Evolutionary conservation across 2,329 filamentous ascomycete genomes (phyloP).

Genomic region (Neofusicoccum umdonicola): DNA sequence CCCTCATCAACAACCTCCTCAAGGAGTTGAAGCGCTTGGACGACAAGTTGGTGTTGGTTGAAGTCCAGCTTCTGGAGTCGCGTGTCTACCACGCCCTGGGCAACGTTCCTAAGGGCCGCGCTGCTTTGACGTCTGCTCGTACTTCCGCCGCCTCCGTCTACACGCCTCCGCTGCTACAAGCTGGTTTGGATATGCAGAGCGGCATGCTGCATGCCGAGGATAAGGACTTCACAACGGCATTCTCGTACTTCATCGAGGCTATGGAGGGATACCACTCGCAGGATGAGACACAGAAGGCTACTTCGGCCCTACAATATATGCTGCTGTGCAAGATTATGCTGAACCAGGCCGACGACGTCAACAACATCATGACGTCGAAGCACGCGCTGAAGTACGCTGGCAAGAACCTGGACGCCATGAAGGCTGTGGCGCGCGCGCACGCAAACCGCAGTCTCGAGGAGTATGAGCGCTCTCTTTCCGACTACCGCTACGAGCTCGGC

Average conservation of each 20-base stretch:
- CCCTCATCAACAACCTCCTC: constrained; percentile 92
- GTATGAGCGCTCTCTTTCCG: constrained; percentile 87
- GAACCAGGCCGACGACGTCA: constrained; percentile 94
- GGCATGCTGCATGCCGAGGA: constrained; percentile 99
- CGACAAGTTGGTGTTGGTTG: constrained; percentile 96
- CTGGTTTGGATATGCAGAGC: constrained; percentile 97
- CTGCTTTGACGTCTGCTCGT: constrained; percentile 88
- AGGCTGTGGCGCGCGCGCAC: constrained; percentile 93
- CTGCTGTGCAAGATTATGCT: constrained; percentile 99
- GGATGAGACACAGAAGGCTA: constrained; percentile 85
- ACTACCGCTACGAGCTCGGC: constrained; percentile 90
- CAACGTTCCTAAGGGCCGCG: constrained; percentile 93
- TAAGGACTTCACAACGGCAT: constrained; percentile 98
- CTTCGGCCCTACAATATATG: constrained; percentile 98
- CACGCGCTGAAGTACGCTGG: constrained; percentile 95
- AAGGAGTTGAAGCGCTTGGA: constrained; percentile 97
- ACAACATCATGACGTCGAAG: constrained; percentile 90
- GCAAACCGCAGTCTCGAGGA: constrained; percentile 93
- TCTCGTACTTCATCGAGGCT: constrained; percentile 98
- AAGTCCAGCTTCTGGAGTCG: constrained; percentile 96
- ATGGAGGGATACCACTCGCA: constrained; percentile 94
- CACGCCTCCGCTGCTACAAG: constrained; percentile 90
- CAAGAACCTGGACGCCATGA: constrained; percentile 97
- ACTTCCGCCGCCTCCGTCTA: constrained; percentile 97
- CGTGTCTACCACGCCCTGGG: constrained; percentile 95